Conservation (phyloP, 1,284 basidiomycete genomes). For the Schizophyllum commune region DNA sequence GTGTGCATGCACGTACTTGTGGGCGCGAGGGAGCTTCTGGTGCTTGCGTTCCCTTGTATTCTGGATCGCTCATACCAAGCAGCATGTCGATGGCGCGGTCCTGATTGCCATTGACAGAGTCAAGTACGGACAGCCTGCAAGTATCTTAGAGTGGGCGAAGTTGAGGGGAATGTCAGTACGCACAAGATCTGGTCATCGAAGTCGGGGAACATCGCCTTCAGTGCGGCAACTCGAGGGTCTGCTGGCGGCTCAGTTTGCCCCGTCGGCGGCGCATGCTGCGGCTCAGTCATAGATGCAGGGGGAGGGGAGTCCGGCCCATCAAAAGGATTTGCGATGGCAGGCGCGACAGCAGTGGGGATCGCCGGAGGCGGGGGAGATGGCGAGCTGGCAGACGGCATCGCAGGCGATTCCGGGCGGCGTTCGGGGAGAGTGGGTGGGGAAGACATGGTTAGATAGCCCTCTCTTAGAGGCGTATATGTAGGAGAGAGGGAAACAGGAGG, state of each 20-base stretch:
- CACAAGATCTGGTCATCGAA: conserved; percentile 65
- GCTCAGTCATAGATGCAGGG: neutral
- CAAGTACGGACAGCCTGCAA: conserved; percentile 53
- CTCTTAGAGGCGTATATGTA: no score
- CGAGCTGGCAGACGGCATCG: neutral
- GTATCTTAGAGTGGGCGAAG: neutral
- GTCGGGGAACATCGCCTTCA: conserved; percentile 73
- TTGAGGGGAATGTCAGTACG: conserved; percentile 17
- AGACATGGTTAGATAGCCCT: neutral
- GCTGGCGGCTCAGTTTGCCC: conserved; percentile 15
- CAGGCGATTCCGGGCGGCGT: neutral
- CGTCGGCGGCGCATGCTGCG: conserved; percentile 6
- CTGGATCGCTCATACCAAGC: conserved; percentile 76
- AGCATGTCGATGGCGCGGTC: conserved; percentile 66
- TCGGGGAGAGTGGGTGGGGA: neutral
- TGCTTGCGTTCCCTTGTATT: conserved; percentile 37
- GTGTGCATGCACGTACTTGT: neutral
- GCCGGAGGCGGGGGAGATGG: no score
- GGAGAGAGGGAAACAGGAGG: neutral
- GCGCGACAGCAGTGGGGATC: neutral
- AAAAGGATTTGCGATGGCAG: no score
- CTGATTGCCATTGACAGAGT: conserved; percentile 57
- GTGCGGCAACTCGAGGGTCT: conserved; percentile 43
- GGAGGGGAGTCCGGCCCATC: neutral
- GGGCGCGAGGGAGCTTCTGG: conserved; percentile 6